A percentile compares a stretch with the other conserved stretches of the same genome.
phyloP scores from a whole-genome alignment of 2,329 filamentous ascomycete species.

The Cryoendolithus antarcticus region DNA sequence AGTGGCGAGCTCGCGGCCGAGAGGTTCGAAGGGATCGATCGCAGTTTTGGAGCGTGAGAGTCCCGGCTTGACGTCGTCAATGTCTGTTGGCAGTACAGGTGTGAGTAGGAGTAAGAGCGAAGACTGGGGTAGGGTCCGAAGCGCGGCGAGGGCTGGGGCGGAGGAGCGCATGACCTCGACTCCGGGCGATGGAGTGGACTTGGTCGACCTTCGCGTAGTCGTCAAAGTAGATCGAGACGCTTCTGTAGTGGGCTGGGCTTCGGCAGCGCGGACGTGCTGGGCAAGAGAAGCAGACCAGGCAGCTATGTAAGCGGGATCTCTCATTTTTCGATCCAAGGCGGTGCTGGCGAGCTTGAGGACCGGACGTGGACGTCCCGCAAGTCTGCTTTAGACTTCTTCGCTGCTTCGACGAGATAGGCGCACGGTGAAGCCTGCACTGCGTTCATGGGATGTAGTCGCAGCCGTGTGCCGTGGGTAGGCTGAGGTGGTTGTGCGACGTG shows the following conservation, averaged over 20 bases:
- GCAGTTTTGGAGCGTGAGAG: no score
- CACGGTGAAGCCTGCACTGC: neutral
- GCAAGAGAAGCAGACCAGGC: slow-evolving; percentile 7
- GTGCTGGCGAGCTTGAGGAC: slow-evolving; percentile 10
- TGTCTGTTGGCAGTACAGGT: slow-evolving; percentile 23
- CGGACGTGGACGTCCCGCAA: slow-evolving; percentile 10
- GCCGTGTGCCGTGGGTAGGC: slow-evolving; percentile 8
- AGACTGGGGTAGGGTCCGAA: slow-evolving; percentile 26
- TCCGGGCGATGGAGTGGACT: slow-evolving; percentile 1
- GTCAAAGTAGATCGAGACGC: neutral
- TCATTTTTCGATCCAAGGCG: slow-evolving; percentile 11
- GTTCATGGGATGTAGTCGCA: slow-evolving; percentile 8
- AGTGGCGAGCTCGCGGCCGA: slow-evolving; percentile 51
- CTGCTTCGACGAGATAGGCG: no score
- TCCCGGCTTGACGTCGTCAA: no score
- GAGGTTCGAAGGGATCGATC: slow-evolving; percentile 59
- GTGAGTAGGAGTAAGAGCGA: slow-evolving; percentile 35
- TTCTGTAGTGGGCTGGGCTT: neutral
- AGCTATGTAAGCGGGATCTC: slow-evolving; percentile 5
- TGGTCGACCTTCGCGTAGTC: no score
- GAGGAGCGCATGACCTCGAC: slow-evolving; percentile 5
- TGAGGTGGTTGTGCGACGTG: slow-evolving; percentile 3
- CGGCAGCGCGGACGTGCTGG: slow-evolving; percentile 6
- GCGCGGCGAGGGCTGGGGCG: slow-evolving; percentile 7
- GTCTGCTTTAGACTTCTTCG: slow-evolving; percentile 7